A percentile compares a stretch with the other conserved stretches of the same genome.
phyloP scores from a whole-genome alignment of 2,329 filamentous ascomycete genomes.

The Talaromyces sp. region DNA sequence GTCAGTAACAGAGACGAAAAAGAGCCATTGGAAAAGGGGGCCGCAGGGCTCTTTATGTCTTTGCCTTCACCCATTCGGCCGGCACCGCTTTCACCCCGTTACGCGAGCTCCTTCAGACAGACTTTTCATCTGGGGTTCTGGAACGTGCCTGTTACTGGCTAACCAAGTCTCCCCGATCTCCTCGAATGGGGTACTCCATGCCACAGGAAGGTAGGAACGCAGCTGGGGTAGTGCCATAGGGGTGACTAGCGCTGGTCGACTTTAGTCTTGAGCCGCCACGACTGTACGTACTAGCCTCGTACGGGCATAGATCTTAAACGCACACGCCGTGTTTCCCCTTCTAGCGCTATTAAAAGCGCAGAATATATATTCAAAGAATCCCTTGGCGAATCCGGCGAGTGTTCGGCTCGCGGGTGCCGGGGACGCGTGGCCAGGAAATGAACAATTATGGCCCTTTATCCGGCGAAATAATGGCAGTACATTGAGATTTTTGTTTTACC shows the following conservation, averaged over 20 bases:
- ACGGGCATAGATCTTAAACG: not conserved
- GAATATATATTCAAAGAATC: no score
- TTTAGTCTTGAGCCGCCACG: not conserved
- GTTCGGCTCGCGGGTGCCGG: no score
- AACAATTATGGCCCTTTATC: not conserved
- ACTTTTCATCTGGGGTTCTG: not conserved
- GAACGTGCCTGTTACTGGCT: no score
- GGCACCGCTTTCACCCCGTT: not conserved
- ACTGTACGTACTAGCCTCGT: not conserved
- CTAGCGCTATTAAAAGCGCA: no score
- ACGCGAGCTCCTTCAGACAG: not conserved
- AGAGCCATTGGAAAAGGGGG: not conserved
- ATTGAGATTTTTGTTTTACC: not conserved
- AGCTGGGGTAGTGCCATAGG: not conserved
- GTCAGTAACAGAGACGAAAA: not conserved
- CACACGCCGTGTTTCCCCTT: not conserved
- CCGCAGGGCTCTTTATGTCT: not conserved
- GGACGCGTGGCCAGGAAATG: not conserved
- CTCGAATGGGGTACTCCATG: constrained; percentile 7
- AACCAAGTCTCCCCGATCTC: not conserved
- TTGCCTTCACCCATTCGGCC: not conserved
- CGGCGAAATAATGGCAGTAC: not conserved
- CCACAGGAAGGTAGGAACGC: not conserved
- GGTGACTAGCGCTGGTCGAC: not conserved
- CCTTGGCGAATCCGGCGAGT: no score